Evolutionary conservation across 257 asterid genomes (phyloP).

Genomic region (Galeopsis tetrahit): DNA sequence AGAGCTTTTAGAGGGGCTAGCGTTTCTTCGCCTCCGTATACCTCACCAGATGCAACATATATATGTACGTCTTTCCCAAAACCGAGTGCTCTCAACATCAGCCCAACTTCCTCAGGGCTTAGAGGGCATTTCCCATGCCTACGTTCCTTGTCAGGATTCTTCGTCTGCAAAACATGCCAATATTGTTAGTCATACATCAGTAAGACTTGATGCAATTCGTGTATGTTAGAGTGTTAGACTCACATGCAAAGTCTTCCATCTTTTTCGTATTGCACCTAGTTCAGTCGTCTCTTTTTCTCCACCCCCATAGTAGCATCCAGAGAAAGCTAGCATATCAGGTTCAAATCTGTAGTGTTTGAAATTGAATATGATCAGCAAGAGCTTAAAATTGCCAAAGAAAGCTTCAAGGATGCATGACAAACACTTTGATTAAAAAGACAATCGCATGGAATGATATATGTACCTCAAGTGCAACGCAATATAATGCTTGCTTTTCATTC

Average conservation of each 20-base stretch:
- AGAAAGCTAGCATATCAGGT: slow-evolving; percentile 87
- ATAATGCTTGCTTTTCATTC: slow-evolving; percentile 58
- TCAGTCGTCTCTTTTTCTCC: slow-evolving; percentile 62
- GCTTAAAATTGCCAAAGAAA: not conserved
- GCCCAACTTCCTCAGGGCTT: slow-evolving; percentile 79
- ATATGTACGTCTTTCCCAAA: slow-evolving; percentile 68
- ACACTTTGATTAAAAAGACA: not conserved
- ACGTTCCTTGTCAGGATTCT: slow-evolving; percentile 64
- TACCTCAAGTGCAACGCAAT: slow-evolving; percentile 80
- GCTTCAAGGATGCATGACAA: not conserved
- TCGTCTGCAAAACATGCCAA: slow-evolving; percentile 45
- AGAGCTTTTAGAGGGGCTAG: slow-evolving; percentile 69
- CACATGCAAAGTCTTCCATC: slow-evolving; percentile 76
- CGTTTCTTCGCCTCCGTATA: slow-evolving; percentile 73
- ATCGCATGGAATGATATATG: not conserved
- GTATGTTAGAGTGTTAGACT: slow-evolving; percentile 26
- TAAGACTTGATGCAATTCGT: not conserved
- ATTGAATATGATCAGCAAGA: slow-evolving; percentile 12
- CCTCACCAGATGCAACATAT: slow-evolving; percentile 80
- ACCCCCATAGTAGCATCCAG: slow-evolving; percentile 81
- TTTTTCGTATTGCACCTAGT: slow-evolving; percentile 58
- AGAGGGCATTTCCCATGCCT: slow-evolving; percentile 78
- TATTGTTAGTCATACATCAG: not conserved
- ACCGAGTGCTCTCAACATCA: slow-evolving; percentile 80
- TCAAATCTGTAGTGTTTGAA: slow-evolving; percentile 75